phyloP scores from a whole-genome alignment of 352 stramenopile genomes.

The Globisporangium cylindrosporum region DNA sequence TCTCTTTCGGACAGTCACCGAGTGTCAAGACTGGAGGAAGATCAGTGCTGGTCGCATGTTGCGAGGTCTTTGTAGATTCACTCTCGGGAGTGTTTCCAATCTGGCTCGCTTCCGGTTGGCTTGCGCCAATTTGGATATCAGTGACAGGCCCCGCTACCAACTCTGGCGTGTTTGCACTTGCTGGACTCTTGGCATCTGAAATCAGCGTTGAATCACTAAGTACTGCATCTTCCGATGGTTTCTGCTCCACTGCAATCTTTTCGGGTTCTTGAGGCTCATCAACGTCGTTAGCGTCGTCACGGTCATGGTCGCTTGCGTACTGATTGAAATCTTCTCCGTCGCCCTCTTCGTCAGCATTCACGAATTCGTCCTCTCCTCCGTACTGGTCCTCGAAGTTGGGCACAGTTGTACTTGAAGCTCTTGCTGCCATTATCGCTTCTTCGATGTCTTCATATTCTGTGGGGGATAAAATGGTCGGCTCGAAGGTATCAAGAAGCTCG shows the following conservation, averaged over 20 bases:
- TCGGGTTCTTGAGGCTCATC: not conserved
- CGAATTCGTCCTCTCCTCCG: slow-evolving; percentile 20
- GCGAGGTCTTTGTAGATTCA: not conserved
- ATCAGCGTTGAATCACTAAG: not conserved
- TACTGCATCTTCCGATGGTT: not conserved
- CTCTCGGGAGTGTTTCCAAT: not conserved
- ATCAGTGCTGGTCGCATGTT: too few species aligned
- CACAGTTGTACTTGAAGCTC: not conserved
- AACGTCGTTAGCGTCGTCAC: not conserved
- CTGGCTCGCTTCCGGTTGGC: not conserved
- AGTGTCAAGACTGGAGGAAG: not conserved
- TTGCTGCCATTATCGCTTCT: not conserved
- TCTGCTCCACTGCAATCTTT: not conserved
- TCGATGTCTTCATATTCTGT: not conserved
- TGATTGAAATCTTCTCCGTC: not conserved
- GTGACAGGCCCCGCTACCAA: not conserved
- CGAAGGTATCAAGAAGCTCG: not conserved
- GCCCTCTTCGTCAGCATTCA: slow-evolving; percentile 2
- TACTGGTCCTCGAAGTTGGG: slow-evolving; percentile 10
- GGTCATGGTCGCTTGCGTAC: slow-evolving; percentile 5
- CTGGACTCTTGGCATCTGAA: not conserved
- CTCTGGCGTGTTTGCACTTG: not conserved
- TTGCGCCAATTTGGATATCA: not conserved
- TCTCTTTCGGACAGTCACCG: too few species aligned
- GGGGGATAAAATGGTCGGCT: not conserved